Evolutionary conservation across 768 basidiomycete genomes (phyloP).

Genomic region (Mycena galericulata): DNA sequence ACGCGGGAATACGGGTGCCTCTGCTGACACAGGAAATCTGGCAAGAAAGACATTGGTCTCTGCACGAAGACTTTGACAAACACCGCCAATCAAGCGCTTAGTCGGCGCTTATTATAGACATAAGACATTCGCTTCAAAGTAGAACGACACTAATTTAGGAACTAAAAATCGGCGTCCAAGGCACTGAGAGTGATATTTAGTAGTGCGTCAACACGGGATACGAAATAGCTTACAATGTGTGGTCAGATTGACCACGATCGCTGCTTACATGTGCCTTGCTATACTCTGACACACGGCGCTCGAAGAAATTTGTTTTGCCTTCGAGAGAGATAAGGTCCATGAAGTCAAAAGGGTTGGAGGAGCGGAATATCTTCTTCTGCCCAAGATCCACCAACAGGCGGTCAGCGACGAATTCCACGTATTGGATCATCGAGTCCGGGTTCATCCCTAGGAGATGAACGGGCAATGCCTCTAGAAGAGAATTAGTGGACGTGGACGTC

Average conservation of each 20-base stretch:
- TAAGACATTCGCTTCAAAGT: no score
- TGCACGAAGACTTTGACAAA: no score
- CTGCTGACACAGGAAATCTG: no score
- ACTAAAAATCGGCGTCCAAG: no score
- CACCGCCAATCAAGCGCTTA: no score
- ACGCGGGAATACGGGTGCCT: no score
- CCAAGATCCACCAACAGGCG: neutral
- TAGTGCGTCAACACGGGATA: no score
- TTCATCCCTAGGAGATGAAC: neutral
- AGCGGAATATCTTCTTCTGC: neutral
- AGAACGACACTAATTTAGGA: no score
- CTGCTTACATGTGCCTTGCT: neutral
- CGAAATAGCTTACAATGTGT: no score
- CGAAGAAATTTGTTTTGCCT: conserved; percentile 6
- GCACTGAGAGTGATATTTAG: no score
- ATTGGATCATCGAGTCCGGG: neutral
- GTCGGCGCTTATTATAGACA: no score
- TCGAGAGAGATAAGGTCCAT: conserved; percentile 1
- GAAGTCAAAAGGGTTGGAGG: conserved; percentile 2
- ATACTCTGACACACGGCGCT: neutral
- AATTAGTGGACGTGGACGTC: neutral
- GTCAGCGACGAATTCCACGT: conserved; percentile 5
- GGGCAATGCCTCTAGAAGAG: neutral
- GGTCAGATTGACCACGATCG: neutral
- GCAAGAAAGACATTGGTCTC: no score